Evolutionary conservation across 805 yeast species (phyloP), one percentile per base, ranked within the genome.

Genomic region (Saccharomycopsis fermentans): DNA sequence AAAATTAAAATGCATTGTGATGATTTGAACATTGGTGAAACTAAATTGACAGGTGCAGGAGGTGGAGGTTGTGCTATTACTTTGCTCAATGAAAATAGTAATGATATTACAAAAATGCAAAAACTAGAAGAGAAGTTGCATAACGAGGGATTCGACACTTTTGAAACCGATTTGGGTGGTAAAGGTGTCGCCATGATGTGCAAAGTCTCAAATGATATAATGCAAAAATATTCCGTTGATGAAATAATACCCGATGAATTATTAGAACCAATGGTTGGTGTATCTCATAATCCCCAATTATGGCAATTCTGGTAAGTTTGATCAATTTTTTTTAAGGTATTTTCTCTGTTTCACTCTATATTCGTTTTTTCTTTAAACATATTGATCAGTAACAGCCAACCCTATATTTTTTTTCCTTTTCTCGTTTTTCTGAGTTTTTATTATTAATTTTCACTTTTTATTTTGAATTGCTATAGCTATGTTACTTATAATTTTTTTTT

Each of bases 31-130:
- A 70, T 94, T 17, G 99, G 99, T 6, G 83, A 86, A 59, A 92
- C 99, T 0, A 94, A 94, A 70, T 78, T 94, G 57, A 94, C 99
- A 0, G 99, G 99, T 48, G 99, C 99, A 0, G 99, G 99, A 37
- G 99, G 99, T 21, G 99, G 99, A 55, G 99, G 99, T 1, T 94
- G 99, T 75, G 96, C 98, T 11, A 86, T 94, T 58, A 94, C 98
- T 0, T 72, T 94, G 40, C 75, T 91, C 16, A 64, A 65, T 17
- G 82, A 79, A 47, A 43, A 43, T 43, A 43, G 50, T 43, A 43
- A 43, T 43, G 75, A 73, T 2, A 71, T 69, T 1, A 64, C 65
- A 0, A 74, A 70, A 19, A 67, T 67, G 17, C 68, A 80, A 6
- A 65, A 67, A 1, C 76, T 77, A 24, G 68, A 70, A 4, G 47